Base-by-base conservation (phyloP, 2,329 filamentous ascomycete genomes). In the Microascus cirrosus region DNA sequence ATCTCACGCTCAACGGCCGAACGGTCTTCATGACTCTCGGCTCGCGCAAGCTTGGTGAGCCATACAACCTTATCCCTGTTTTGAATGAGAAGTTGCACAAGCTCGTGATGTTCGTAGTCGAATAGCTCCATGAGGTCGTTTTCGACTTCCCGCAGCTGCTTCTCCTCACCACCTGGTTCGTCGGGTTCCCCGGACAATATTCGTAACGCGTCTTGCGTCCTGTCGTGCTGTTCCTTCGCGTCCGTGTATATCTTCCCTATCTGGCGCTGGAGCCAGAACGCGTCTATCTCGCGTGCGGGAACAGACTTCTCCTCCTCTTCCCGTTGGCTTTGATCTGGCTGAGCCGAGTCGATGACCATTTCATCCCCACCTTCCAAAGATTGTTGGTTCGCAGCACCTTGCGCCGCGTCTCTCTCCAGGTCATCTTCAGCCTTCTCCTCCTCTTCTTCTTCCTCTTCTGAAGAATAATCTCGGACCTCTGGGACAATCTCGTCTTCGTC, bases 61-160 rank as follows among this genome's bases (percentile, higher is more conserved):
- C 95, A 99, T 12, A 96, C 89, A 58, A 99, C 85, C 75, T 94
- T 95, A 66, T 96, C 90, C 59, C 90, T 83, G 71, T 99, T 99
- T 64, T 87, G 84, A 59, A 97, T 91, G 18, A 99, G 80, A 70
- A 90, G 93, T 62, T 90, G 86, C 28, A 97, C 94, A 58, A 96
- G 80, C 62, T 96, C 91, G 61, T 95, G 90, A 67, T 96, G 89
- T 66, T 97, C 93, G 66, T 95, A 99, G 66, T 99, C 94, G 65
- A 99, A 97, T 0, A 99, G 81, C 66, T 96, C 94, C 89, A 97
- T 97, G 59, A 99, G 78, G 62, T 99, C 94, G 70, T 99, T 99
- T 68, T 99, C 94, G 58, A 97, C 92, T 67, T 99, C 93, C 65
- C 93, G 86, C 34, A 97, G 77, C 15, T 89, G 81, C 70, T 89